Percentiles rank a stretch among this genome's conserved stretches.
phyloP scores from a whole-genome alignment of 495 filamentous ascomycete species.

The Symbiotaphrina buchneri region DNA sequence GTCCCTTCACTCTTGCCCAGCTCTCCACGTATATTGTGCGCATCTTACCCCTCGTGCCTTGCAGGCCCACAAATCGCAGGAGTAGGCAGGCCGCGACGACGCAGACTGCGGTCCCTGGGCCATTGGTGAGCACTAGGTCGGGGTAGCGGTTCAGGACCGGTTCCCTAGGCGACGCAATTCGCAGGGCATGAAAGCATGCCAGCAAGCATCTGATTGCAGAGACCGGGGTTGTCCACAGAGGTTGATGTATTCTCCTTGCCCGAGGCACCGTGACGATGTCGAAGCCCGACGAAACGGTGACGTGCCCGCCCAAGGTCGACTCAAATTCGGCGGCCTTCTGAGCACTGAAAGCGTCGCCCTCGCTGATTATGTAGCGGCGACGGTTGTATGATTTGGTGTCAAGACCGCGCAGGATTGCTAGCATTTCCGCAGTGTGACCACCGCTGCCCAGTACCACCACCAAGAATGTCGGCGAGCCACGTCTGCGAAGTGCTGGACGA shows the following conservation, averaged over 20 bases:
- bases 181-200: constrained; percentile 18
- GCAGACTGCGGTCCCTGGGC: constrained; percentile 69
- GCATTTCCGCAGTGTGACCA: constrained; percentile 88
- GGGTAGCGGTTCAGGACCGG: constrained; percentile 20
- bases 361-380: constrained; percentile 63
- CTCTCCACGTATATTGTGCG: constrained; percentile 72
- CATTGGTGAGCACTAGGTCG: constrained; percentile 67
- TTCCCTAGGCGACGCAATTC: constrained; percentile 9
- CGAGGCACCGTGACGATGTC: constrained; percentile 41
- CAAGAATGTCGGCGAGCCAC: constrained; percentile 31
- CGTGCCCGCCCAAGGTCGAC: constrained; percentile 7
- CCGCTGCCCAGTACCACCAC: constrained; percentile 77
- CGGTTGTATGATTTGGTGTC: constrained; percentile 29
- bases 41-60: constrained; percentile 25
- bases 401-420: constrained; percentile 40
- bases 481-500: constrained; percentile 8
- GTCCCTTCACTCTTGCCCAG: constrained; percentile 57
- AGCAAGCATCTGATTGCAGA: constrained; percentile 32
- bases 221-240: constrained; percentile 42
- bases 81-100: constrained; percentile 44
- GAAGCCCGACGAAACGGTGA: constrained; percentile 11
- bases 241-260: constrained; percentile 58
- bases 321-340: constrained; percentile 46
- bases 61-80: constrained; percentile 34
- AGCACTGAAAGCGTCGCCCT: constrained; percentile 54